These are phyloP conservation scores for Spirogloea muscicola DNA, from an alignment of 139 green algal species.

Conservation along the genomic window DNA sequence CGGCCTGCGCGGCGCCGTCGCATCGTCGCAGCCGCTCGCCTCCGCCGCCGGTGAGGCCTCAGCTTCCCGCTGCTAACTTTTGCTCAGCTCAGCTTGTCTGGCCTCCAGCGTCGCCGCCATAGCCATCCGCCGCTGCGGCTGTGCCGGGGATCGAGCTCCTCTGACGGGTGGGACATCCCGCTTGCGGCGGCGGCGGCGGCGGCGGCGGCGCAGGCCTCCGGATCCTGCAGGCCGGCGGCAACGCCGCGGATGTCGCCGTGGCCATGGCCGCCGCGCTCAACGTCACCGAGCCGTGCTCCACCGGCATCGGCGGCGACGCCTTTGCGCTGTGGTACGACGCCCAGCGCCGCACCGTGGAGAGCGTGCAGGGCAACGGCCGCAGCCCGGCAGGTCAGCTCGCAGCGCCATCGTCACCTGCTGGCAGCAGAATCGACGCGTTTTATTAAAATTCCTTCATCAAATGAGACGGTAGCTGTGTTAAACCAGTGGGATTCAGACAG, in stretches of 20 bases:
- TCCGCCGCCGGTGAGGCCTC: too few relatives aligned
- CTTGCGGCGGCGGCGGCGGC: too few relatives aligned
- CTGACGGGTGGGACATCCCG: too few relatives aligned
- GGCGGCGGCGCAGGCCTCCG: conserved; percentile 59
- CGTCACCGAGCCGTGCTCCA: conserved; percentile 67
- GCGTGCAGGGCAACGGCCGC: conserved; percentile 57
- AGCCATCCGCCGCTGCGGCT: too few relatives aligned
- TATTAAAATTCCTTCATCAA: too few relatives aligned
- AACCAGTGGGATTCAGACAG: too few relatives aligned
- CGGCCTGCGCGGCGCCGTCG: conserved; percentile 57
- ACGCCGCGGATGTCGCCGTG: conserved; percentile 70
- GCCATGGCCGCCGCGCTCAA: conserved; percentile 64
- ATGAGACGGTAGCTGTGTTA: too few relatives aligned
- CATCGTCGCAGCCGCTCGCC: conserved; percentile 61
- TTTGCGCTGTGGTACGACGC: conserved; percentile 65
- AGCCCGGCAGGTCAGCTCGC: conserved; percentile 28
- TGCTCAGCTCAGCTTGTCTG: too few relatives aligned
- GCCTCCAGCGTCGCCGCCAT: too few relatives aligned
- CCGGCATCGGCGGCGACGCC: conserved; percentile 63
- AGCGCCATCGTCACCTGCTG: too few relatives aligned
- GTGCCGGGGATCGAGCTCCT: too few relatives aligned
- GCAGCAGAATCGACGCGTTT: too few relatives aligned
- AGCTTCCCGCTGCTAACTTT: not conserved
- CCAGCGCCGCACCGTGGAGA: conserved; percentile 48
- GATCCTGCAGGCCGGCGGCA: conserved; percentile 65